Conservation (phyloP, 139 green algal species). For the Picochlorum sp. region DNA sequence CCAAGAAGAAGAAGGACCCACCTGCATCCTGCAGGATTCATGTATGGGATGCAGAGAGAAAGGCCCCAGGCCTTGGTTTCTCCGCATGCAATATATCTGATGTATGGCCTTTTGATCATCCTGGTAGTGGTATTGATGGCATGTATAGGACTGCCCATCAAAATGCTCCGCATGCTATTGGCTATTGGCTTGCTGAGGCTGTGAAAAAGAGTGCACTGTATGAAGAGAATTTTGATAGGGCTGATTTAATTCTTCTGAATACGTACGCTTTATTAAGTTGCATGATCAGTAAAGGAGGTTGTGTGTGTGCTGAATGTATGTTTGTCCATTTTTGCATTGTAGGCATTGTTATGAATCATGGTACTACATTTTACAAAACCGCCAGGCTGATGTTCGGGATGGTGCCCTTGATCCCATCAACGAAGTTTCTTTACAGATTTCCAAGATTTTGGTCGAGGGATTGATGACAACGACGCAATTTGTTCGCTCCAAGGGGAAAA, state of each 20-base stretch:
- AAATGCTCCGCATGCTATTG: constrained; percentile 9
- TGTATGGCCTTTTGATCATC: constrained; percentile 13
- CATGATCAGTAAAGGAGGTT: background rate
- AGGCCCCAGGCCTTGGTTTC: constrained; percentile 1
- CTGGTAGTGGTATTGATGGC: constrained; percentile 5
- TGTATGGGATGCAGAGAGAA: background rate
- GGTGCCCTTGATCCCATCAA: constrained; percentile 4
- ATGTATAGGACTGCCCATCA: background rate
- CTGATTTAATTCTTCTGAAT: constrained; percentile 7
- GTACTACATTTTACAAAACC: background rate
- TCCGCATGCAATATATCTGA: constrained; percentile 3
- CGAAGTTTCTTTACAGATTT: background rate
- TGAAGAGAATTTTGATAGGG: constrained; percentile 1
- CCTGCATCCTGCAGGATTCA: constrained; percentile 1
- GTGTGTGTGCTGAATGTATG: background rate
- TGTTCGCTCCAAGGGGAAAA: background rate
- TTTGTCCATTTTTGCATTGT: background rate
- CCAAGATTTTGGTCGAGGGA: constrained; percentile 1
- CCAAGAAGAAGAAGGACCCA: background rate
- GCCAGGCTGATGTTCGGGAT: background rate
- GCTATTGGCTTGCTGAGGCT: constrained; percentile 9
- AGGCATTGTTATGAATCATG: constrained; percentile 10
- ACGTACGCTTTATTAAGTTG: background rate
- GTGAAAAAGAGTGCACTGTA: background rate
- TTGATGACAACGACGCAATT: constrained; percentile 6